Conservation (phyloP, 2,329 filamentous ascomycete species). For the Claviceps sp. region DNA sequence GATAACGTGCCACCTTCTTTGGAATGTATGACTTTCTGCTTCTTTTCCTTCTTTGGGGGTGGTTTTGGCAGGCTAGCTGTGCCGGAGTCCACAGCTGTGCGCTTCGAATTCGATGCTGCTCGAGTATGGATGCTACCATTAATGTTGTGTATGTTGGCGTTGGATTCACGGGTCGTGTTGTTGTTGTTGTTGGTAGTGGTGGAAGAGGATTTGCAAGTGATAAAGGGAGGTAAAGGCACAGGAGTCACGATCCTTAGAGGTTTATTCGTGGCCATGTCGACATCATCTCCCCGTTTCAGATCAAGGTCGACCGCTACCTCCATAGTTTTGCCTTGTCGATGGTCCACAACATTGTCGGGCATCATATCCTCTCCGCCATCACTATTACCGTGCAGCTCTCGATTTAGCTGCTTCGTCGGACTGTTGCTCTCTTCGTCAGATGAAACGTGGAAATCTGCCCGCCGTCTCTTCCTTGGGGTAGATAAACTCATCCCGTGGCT, state of each 20-base stretch:
- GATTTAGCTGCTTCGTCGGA: slow-evolving; percentile 16
- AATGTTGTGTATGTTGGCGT: neutral
- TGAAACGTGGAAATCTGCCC: slow-evolving; percentile 17
- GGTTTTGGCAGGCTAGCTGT: neutral
- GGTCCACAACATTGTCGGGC: neutral
- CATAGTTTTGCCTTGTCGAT: neutral
- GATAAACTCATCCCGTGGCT: slow-evolving; percentile 22
- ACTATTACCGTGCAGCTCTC: slow-evolving; percentile 9
- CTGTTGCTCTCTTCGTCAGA: slow-evolving; percentile 17
- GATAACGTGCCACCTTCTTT: neutral
- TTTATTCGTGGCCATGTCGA: neutral
- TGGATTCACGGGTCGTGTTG: too few species aligned
- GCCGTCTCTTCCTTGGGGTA: slow-evolving; percentile 20
- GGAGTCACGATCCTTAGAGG: neutral
- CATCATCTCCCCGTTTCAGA: neutral
- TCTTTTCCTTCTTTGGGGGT: neutral
- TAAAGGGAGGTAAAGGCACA: slow-evolving; percentile 3
- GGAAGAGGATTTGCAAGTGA: neutral
- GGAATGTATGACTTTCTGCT: neutral
- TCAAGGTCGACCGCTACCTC: slow-evolving; percentile 2
- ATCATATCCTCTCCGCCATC: neutral
- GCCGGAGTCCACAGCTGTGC: neutral
- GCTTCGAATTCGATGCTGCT: neutral
- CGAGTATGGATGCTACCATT: too few species aligned
- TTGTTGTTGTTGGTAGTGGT: too few species aligned